Base-by-base conservation (phyloP, 495 filamentous ascomycete species). In the Penicillium crystallinum region DNA sequence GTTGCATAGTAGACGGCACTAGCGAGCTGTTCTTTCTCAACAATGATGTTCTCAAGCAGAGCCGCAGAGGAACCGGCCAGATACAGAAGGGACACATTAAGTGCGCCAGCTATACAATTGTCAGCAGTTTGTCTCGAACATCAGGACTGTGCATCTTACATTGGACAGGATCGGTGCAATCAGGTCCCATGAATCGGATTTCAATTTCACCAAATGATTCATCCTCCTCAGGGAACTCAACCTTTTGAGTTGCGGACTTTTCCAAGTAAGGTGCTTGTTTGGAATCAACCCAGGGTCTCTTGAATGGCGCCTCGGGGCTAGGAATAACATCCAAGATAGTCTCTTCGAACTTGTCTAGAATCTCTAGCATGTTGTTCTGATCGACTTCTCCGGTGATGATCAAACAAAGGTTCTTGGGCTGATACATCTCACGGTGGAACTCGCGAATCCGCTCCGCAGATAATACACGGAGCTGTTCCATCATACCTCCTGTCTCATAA, bases 371-470 rank as follows among this genome's bases (percentile, higher is more conserved):
- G 62, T 95, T 73, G 0, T 77, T 69, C 68, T 96, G 90, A 59
- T 95, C 83, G 11, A 95, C 86, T 62, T 95, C 91, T 46, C 93
- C 93, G 43, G 92, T 84, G 44, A 99, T 81, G 30, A 97, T 77
- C 46, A 97, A 65, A 56, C 92, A 95, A 55, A 99, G 70, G 63
- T 99, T 99, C 63, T 89, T 95, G 7, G 95, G 93, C 60, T 96
- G 92, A 60, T 99, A 99, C 95, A 99, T 99, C 49, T 91, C 87
- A 46, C 84, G 84, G 66, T 99, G 93, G 68, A 96, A 99, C 27
- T 79, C 80, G 7, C 95, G 84, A 58, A 99, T 99, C 17, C 89
- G 83, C 44, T 97, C 87, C 3, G 89, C 84, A 2, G 89, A 90
- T 36, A 99, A 66, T 17, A 90, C 84, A 42, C 93, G 81, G 18